Evolutionary conservation across 2,329 filamentous ascomycete genomes (phyloP).

Genomic region (Fusarium sp.): DNA sequence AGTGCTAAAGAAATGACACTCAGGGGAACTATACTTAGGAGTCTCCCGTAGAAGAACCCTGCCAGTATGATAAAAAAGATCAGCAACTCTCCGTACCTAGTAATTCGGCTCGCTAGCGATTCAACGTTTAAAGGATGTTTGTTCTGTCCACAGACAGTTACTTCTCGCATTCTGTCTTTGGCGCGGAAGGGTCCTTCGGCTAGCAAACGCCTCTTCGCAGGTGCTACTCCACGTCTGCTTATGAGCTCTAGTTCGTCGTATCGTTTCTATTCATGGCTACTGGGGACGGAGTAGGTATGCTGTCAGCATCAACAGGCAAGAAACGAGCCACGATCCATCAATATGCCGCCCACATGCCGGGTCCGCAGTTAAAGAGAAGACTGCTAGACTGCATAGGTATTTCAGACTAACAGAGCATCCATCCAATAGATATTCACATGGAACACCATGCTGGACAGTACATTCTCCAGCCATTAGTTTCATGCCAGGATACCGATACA

Average conservation of each 20-base stretch:
- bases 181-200: constrained; percentile 9
- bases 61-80: constrained; percentile 17
- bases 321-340: constrained; percentile 4
- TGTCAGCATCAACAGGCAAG: not conserved
- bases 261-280: constrained; percentile 33
- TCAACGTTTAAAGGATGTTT: not conserved
- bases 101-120: not conserved
- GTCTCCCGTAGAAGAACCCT: constrained; percentile 3
- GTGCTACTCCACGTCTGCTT: constrained; percentile 9
- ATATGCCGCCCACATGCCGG: constrained; percentile 8
- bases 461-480: constrained; percentile 3
- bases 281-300: not conserved
- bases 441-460: not conserved
- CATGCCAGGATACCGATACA: constrained; percentile 1
- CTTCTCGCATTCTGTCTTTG: not conserved
- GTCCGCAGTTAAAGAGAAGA: constrained; percentile 1
- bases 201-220: not conserved
- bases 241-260: constrained; percentile 1
- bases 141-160: not conserved
- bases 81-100: constrained; percentile 16
- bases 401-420: not conserved
- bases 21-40: constrained; percentile 4
- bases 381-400: constrained; percentile 1
- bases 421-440: constrained; percentile 1
- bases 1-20: constrained; percentile 15